Conservation (phyloP, 768 basidiomycete genomes). For the Leccinum variicolor region DNA sequence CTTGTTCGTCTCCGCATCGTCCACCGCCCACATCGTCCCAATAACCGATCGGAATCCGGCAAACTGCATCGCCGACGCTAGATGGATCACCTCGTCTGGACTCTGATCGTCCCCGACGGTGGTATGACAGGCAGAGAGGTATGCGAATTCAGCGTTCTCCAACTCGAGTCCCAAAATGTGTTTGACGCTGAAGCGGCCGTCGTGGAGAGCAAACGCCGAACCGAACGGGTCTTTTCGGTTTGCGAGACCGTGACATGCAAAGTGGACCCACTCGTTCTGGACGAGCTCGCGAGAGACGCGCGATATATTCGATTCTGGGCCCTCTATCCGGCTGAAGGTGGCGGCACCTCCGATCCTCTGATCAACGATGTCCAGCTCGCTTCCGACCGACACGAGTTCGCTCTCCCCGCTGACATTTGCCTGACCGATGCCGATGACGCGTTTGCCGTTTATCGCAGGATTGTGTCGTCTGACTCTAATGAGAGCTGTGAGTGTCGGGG, state of each 20-base stretch:
- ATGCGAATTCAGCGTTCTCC: neutral
- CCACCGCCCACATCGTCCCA: neutral
- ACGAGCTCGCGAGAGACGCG: neutral
- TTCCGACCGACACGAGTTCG: neutral
- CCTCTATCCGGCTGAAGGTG: neutral
- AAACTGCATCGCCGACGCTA: neutral
- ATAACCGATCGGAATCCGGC: neutral
- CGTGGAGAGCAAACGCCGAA: neutral
- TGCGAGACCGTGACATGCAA: neutral
- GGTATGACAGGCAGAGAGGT: neutral
- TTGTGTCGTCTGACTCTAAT: neutral
- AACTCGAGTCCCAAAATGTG: neutral
- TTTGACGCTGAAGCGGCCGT: neutral
- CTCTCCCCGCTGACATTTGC: neutral
- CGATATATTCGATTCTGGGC: neutral
- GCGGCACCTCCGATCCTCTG: neutral
- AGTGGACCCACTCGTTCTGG: neutral
- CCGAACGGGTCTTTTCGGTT: neutral
- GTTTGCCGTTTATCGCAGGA: neutral
- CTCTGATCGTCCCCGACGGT: neutral
- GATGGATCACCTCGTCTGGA: neutral
- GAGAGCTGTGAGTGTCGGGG: neutral
- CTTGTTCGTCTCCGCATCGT: neutral
- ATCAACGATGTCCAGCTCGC: neutral
- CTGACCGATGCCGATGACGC: neutral